Percentiles rank a stretch among this genome's conserved stretches.
Conservation (phyloP, 805 yeast genomes). For the Saccharomycopsis amapae region DNA sequence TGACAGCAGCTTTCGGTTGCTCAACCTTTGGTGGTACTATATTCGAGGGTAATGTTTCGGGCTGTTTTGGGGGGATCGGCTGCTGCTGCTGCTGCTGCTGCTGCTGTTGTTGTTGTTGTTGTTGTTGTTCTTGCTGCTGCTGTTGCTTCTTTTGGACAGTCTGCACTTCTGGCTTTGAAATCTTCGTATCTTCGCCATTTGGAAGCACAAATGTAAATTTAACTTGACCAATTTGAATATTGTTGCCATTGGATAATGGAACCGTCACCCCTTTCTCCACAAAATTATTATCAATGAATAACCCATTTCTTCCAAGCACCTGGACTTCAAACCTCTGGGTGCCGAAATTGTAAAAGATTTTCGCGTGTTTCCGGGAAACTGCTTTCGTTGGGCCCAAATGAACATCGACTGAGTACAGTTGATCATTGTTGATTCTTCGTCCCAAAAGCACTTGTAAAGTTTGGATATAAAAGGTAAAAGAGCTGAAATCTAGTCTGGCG, state of each 20-base stretch:
- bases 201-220: slow-evolving; percentile 86
- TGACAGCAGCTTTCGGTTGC: too few species aligned
- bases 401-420: slow-evolving; percentile 72
- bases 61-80: background rate
- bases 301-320: slow-evolving; percentile 92
- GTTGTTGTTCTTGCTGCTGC: background rate
- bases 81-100: background rate
- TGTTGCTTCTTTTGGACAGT: background rate
- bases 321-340: slow-evolving; percentile 90
- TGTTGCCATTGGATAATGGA: slow-evolving; percentile 72
- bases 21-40: too few species aligned
- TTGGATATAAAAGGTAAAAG: slow-evolving; percentile 92
- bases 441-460: slow-evolving; percentile 92
- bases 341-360: slow-evolving; percentile 93
- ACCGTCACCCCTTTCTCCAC: slow-evolving; percentile 89
- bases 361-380: slow-evolving; percentile 89
- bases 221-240: slow-evolving; percentile 89
- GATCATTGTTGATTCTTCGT: slow-evolving; percentile 73
- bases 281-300: slow-evolving; percentile 87
- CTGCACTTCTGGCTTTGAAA: too few species aligned
- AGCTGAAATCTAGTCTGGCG: slow-evolving; percentile 83
- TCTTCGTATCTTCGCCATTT: background rate
- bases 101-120: background rate
- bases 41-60: too few species aligned
- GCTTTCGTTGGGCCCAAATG: slow-evolving; percentile 91